Conservation (phyloP, 176 grass and related monocot species). For the Poa pratensis region DNA sequence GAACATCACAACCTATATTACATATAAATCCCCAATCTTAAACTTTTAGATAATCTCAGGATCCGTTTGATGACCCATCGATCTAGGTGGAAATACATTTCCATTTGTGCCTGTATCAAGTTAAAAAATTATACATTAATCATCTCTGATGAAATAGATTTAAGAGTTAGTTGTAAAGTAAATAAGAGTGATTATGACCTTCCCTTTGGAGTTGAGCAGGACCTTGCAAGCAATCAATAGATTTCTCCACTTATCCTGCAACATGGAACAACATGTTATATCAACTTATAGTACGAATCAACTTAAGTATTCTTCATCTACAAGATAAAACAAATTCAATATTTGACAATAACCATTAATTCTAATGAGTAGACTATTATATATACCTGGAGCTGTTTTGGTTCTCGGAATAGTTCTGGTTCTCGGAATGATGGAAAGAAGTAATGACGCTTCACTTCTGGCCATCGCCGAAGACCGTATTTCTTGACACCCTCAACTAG, state of each 20-base stretch:
- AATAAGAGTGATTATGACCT: neutral
- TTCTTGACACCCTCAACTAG: neutral
- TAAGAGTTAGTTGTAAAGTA: too few species aligned
- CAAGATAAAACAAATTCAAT: neutral
- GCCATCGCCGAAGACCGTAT: conserved; percentile 19
- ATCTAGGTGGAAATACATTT: neutral
- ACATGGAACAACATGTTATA: neutral
- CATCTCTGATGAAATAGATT: neutral
- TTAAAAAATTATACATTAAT: neutral
- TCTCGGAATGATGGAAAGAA: conserved; percentile 23
- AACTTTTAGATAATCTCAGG: too few species aligned
- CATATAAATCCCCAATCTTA: too few species aligned
- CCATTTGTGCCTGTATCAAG: neutral
- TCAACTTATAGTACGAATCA: neutral
- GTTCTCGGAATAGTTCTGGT: neutral
- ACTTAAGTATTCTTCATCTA: neutral
- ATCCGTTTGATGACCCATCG: too few species aligned
- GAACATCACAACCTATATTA: too few species aligned
- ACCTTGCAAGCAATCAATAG: neutral
- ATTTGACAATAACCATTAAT: too few species aligned
- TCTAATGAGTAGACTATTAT: neutral
- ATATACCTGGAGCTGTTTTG: conserved; percentile 39
- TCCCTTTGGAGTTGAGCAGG: neutral
- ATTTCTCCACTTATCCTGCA: conserved; percentile 31
- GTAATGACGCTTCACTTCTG: neutral